phyloP scores from a whole-genome alignment of 2,329 filamentous ascomycete genomes.

The Penicillium polonicum region DNA sequence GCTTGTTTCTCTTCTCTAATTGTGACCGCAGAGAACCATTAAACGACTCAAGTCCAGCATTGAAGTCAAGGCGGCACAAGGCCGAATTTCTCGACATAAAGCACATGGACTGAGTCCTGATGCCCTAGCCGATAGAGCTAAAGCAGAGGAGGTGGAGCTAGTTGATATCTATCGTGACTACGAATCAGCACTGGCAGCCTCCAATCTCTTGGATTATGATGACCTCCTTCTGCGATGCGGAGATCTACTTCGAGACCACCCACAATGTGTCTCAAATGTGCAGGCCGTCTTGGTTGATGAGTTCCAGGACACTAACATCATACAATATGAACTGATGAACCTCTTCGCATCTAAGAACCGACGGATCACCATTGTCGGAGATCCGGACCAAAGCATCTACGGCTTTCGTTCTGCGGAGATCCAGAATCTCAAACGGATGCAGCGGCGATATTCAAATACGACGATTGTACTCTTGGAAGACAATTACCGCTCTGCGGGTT shows the following conservation, averaged over 20 bases:
- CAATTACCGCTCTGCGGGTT: constrained; percentile 89
- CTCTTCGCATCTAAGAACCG: constrained; percentile 71
- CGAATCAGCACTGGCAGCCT: constrained; percentile 68
- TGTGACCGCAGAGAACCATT: constrained; percentile 60
- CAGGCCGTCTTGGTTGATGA: constrained; percentile 93
- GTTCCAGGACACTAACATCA: constrained; percentile 93
- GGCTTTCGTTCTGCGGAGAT: constrained; percentile 93
- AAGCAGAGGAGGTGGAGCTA: constrained; percentile 62
- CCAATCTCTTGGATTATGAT: constrained; percentile 90
- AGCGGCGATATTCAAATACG: constrained; percentile 72
- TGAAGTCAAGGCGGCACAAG: constrained; percentile 68
- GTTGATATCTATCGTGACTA: constrained; percentile 71
- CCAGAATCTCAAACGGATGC: constrained; percentile 78
- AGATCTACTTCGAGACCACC: constrained; percentile 70
- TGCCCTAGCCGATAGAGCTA: constrained; percentile 39
- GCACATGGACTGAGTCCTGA: constrained; percentile 53
- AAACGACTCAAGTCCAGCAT: constrained; percentile 68
- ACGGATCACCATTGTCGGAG: constrained; percentile 90
- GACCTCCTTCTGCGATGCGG: constrained; percentile 83
- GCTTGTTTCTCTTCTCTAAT: constrained; percentile 11
- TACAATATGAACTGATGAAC: constrained; percentile 93
- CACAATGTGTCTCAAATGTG: constrained; percentile 82
- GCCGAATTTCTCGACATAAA: constrained; percentile 69
- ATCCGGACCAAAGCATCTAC: constrained; percentile 97
- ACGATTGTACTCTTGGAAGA: constrained; percentile 83